A percentile compares a stretch with the other conserved stretches of the same genome.
Conservation (phyloP, 2,329 filamentous ascomycete species). For the Plenodomus biglobosus region DNA sequence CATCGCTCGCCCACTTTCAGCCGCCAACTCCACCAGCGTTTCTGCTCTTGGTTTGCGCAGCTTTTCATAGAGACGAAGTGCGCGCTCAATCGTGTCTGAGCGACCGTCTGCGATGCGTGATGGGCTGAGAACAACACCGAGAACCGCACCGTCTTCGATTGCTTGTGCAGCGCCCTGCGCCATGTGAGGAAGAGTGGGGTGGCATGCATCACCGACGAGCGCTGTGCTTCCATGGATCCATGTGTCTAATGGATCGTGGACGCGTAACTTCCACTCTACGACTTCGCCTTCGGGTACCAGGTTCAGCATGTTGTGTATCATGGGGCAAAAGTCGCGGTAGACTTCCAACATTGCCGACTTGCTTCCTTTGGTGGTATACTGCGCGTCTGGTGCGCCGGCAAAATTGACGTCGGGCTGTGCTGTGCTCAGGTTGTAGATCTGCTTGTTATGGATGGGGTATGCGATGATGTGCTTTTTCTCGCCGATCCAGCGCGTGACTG, state of each 20-base stretch:
- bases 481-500: constrained; percentile 75
- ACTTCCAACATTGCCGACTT: constrained; percentile 63
- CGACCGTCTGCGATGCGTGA: constrained; percentile 50
- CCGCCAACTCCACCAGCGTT: constrained; percentile 58
- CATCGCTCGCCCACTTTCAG: constrained; percentile 56
- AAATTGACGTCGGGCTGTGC: constrained; percentile 63
- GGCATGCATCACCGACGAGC: constrained; percentile 62
- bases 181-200: constrained; percentile 65
- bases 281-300: constrained; percentile 66
- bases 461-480: constrained; percentile 75
- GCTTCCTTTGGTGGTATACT: constrained; percentile 64
- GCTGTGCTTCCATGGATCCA: constrained; percentile 60
- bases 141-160: constrained; percentile 63
- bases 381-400: constrained; percentile 57
- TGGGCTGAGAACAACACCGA: constrained; percentile 55
- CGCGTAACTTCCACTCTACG: constrained; percentile 66
- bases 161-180: constrained; percentile 67
- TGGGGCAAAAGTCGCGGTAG: constrained; percentile 63
- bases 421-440: constrained; percentile 67
- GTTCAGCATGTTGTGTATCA: constrained; percentile 61
- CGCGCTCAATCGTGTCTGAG: constrained; percentile 53
- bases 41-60: constrained; percentile 60
- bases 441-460: constrained; percentile 70
- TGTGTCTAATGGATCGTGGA: constrained; percentile 62
- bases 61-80: constrained; percentile 58